Percentiles rank a stretch among this genome's conserved stretches.
Conservation (phyloP, 495 filamentous ascomycete genomes). For the Penicillium odoratum region DNA sequence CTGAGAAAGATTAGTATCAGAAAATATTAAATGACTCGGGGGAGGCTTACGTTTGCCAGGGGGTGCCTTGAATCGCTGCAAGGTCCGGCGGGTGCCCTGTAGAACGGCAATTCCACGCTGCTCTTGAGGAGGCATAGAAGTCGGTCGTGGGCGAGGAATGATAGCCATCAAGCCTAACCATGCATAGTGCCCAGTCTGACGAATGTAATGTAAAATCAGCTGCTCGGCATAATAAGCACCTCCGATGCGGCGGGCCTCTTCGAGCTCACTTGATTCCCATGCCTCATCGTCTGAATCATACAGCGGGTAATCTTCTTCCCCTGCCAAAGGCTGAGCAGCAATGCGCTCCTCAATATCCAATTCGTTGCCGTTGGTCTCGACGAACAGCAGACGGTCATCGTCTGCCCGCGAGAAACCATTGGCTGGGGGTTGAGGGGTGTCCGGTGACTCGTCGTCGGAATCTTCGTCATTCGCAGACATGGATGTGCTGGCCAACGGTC, state of each 20-base stretch:
- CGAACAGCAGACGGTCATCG: conserved; percentile 34
- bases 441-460: conserved; percentile 56
- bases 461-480: conserved; percentile 74
- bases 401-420: conserved; percentile 17
- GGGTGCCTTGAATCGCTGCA: conserved; percentile 76
- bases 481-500: conserved; percentile 69
- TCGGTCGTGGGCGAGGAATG: conserved; percentile 60
- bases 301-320: conserved; percentile 71
- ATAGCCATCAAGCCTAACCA: conserved; percentile 48
- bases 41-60: conserved; percentile 72
- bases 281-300: conserved; percentile 92
- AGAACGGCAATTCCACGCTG: conserved; percentile 48
- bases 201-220: conserved; percentile 49
- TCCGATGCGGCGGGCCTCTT: conserved; percentile 70
- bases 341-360: conserved; percentile 78
- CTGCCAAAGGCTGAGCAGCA: conserved; percentile 56
- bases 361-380: conserved; percentile 46
- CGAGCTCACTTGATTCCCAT: conserved; percentile 64
- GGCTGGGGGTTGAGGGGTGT: conserved; percentile 3
- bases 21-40: not conserved
- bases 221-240: conserved; percentile 67
- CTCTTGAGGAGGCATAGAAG: conserved; percentile 55
- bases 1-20: conserved; percentile 28
- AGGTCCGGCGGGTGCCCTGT: conserved; percentile 51
- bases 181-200: conserved; percentile 39